Base-by-base conservation (phyloP, 352 stramenopile species). In the Pythium aphanidermatum region DNA sequence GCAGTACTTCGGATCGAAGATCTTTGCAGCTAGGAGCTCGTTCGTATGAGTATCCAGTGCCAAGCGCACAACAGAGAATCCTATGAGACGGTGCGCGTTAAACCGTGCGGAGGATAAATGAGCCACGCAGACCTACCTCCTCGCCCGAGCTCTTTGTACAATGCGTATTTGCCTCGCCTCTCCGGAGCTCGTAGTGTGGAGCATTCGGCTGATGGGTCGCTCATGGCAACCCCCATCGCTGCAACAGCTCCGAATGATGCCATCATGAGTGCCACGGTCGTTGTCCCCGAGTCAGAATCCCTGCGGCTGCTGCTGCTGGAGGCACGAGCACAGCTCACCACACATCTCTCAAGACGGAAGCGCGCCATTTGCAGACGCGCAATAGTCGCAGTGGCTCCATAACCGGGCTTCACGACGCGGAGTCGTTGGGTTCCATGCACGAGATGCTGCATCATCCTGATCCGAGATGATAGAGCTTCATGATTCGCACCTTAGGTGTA, bases 61-160 rank as follows among this genome's bases (percentile, higher is more conserved):
- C 32, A 87, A 68, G 10, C 70, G 72, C 47, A 87, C 75, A 31
- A 80, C 54, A 12, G 75, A 82, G 50, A 85, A 87, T 1, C 75
- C 75, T 87, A 51, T 3, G 3, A 29, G 7, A 46, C 37, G 33
- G 19, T 19, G 25, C 38, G 38, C 46, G 41, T 60, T 43, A 48
- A 40, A 46, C 43, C 16, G 45, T 29, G 23, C 34, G 10, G 25
- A 30, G 23, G 27, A n/a, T n/a, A n/a, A 13, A 41, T 37, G 20
- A 28, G 28, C 11, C 0, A 29, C 31, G 25, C 5, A 14, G 31
- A 39, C 45, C 13, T 51, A 84, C 74, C 74, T 65, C 74, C 72
- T 59, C 70, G 62, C 4, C 74, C 74, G 16, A 87, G 60, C 43
- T 87, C 74, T 39, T 82, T 87, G 43, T 74, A 55, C 37, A 87